Evolutionary conservation across 768 basidiomycete species (phyloP).

Genomic region (Amanita inopinata): DNA sequence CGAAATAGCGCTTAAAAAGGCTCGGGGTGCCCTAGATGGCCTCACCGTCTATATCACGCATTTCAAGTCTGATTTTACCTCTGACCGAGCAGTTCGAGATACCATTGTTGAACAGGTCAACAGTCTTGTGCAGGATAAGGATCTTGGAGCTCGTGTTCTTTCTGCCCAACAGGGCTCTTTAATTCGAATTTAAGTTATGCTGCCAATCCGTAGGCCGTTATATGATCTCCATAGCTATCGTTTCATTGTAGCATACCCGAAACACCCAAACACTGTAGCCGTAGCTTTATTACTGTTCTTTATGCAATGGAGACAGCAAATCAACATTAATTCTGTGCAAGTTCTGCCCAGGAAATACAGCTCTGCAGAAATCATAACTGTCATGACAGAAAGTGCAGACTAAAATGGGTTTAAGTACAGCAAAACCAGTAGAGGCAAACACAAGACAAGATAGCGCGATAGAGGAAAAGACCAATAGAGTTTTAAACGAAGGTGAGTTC

Average conservation of each 20-base stretch:
- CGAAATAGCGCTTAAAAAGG: conserved; percentile 27
- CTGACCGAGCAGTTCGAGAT: conserved; percentile 44
- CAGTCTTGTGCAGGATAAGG: conserved; percentile 45
- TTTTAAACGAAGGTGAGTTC: neutral
- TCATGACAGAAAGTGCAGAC: neutral
- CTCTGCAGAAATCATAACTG: conserved; percentile 3
- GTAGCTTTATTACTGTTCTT: no score
- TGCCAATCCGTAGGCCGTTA: neutral
- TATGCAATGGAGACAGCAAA: neutral
- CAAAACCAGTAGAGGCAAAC: conserved; percentile 5
- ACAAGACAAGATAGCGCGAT: neutral
- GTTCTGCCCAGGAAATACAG: conserved; percentile 1
- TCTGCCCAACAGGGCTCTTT: conserved; percentile 74
- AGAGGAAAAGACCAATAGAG: neutral
- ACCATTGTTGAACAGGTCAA: conserved; percentile 70
- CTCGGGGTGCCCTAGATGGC: conserved; percentile 45
- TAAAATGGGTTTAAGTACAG: conserved; percentile 1
- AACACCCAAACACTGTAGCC: neutral
- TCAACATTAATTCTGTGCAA: neutral
- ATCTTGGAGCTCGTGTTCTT: conserved; percentile 64
- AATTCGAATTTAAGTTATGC: conserved; percentile 43
- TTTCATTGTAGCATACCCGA: no score
- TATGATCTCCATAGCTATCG: no score
- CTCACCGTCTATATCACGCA: conserved; percentile 75
- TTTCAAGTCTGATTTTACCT: conserved; percentile 65